Conservation (phyloP, 208 protist genomes). For the Trichomonas gallinae region DNA sequence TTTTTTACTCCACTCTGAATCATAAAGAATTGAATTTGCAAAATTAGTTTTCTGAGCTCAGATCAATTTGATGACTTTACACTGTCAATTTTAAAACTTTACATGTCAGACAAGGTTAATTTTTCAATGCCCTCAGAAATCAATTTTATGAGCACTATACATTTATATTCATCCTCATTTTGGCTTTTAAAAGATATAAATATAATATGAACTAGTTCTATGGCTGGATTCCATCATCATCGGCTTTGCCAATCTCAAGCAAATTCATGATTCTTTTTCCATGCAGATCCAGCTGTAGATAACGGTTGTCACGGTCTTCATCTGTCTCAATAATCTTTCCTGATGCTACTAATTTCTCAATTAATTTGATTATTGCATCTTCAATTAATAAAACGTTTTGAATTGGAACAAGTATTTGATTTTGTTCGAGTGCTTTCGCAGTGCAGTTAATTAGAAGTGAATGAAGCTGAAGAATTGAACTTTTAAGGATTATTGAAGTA, state of each 20-base stretch:
- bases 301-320: neutral
- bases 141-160: too few species aligned
- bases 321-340: neutral
- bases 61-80: too few species aligned
- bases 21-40: too few species aligned
- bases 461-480: neutral
- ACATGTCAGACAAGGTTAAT: too few species aligned
- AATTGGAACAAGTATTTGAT: neutral
- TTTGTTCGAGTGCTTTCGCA: neutral
- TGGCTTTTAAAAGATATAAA: neutral
- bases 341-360: neutral
- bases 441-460: neutral
- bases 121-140: too few species aligned
- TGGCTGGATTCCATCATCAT: neutral
- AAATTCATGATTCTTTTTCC: neutral
- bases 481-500: neutral
- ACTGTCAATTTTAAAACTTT: too few species aligned
- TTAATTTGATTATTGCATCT: neutral
- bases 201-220: neutral
- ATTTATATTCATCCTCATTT: neutral
- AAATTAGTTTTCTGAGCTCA: too few species aligned
- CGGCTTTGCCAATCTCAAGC: neutral
- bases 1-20: too few species aligned
- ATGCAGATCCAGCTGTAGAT: neutral
- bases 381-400: neutral